Evolutionary conservation across 1,284 basidiomycete species (phyloP), one percentile per base, ranked within the genome.

Genomic region (Amylostereum chailletii): DNA sequence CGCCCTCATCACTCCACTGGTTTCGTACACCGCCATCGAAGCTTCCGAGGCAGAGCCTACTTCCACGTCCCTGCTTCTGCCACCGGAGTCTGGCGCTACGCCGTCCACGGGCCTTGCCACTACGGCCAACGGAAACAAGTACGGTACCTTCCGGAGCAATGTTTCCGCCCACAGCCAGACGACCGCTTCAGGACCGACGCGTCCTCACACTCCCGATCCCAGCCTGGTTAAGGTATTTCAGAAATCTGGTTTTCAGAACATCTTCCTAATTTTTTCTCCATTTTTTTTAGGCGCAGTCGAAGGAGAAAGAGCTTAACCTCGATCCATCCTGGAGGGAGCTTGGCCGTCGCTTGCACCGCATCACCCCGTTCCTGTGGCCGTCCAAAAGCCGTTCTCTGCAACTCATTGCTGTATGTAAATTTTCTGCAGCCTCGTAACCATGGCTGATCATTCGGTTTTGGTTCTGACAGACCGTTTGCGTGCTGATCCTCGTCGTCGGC

Each of bases 361-460:
- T 93, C 36, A 69, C 76, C 30, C 90, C 90, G 3, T 90, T 89
- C 67, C 77, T 94, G 7, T 94, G 90, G 90, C 90, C 90, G 4
- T 75, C 74, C 48, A 83, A 82, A 58, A 79, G 72, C 55, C 58
- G 65, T 43, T 70, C 70, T 46, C 72, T 94, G 4, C 90, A 92
- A 65, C 60, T 82, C 34, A 65, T 89, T 37, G 87, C 87, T n/a
- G 77, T 86, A 63, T 57, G 75, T 70, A 5, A 5, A 48, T 19
- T 19, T 19, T 19, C 45, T 45, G 41, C 52, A 36, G 50, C 51
- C 39, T 11, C 45, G 43, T 55, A 44, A 39, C 44, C 45, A 34
- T 40, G 44, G 34, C 27, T 37, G 8, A 34, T 5, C 6, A 38
- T 34, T 42, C 52, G 34, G 53, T 39, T 51, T 40, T 50, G 58